A percentile compares a stretch with the other conserved stretches of the same genome.
Conservation (phyloP, 768 basidiomycete species). For the Leucosporidium scottii region DNA sequence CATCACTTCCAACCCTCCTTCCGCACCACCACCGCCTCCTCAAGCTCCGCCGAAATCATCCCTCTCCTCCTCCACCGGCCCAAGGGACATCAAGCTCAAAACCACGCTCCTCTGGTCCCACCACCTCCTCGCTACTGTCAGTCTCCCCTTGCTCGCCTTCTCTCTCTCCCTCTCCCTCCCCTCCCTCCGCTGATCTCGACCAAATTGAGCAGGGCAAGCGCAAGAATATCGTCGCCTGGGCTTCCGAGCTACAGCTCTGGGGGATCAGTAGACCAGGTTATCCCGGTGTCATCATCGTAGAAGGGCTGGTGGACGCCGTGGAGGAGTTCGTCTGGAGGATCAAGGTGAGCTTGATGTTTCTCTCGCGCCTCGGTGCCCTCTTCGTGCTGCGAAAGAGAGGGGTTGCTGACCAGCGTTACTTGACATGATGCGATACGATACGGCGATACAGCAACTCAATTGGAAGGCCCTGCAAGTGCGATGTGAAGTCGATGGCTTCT, state of each 20-base stretch:
- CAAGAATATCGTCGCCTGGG: conserved; percentile 31
- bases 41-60: neutral
- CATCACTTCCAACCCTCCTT: conserved; percentile 4
- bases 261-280: conserved; percentile 30
- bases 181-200: too few relatives aligned
- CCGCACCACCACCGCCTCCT: neutral
- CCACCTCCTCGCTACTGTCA: conserved; percentile 29
- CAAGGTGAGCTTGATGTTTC: conserved; percentile 1
- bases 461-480: conserved; percentile 36
- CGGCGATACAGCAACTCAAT: conserved; percentile 11
- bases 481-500: conserved; percentile 18
- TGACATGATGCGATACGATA: too few relatives aligned
- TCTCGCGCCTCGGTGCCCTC: too few relatives aligned
- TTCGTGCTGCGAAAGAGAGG: too few relatives aligned
- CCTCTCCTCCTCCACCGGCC: neutral
- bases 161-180: too few relatives aligned
- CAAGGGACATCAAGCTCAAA: conserved; percentile 14
- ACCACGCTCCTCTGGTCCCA: conserved; percentile 25
- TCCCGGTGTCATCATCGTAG: conserved; percentile 31
- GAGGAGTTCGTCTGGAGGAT: conserved; percentile 30
- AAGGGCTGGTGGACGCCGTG: conserved; percentile 15
- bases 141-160: too few relatives aligned
- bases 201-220: conserved; percentile 18
- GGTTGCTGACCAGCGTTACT: too few relatives aligned
- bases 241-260: conserved; percentile 25